These are phyloP conservation scores for Gloeopeniophorella convolvens DNA, from an alignment of 768 basidiomycete genomes.

Conservation along the genomic window DNA sequence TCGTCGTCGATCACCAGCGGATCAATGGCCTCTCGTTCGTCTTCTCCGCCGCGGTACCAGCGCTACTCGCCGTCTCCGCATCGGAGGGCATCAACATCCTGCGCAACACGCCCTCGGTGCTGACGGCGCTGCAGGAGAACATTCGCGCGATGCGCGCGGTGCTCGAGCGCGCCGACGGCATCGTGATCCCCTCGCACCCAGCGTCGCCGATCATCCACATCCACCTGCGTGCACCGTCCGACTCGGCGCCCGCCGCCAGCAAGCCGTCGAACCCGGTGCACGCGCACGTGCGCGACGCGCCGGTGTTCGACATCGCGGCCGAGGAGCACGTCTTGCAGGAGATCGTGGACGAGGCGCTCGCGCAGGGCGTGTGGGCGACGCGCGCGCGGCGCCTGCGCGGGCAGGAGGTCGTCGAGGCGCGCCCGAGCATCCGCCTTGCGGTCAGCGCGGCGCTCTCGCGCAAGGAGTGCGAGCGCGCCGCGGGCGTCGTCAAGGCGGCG, in stretches of 20 bases:
- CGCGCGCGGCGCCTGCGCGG: constrained; percentile 74
- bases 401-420: constrained; percentile 77
- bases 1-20: constrained; percentile 89
- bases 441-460: constrained; percentile 70
- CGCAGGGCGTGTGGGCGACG: constrained; percentile 81
- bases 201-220: constrained; percentile 88
- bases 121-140: constrained; percentile 76
- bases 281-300: constrained; percentile 39
- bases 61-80: constrained; percentile 80
- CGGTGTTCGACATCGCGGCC: constrained; percentile 44
- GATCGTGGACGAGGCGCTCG: constrained; percentile 80
- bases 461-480: constrained; percentile 92
- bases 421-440: constrained; percentile 82
- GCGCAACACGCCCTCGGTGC: constrained; percentile 65
- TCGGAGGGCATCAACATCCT: constrained; percentile 83
- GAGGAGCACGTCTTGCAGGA: constrained; percentile 88
- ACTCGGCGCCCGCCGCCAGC: constrained; percentile 24
- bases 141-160: constrained; percentile 67
- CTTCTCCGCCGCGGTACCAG: constrained; percentile 92
- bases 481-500: constrained; percentile 62
- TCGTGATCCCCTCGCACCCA: constrained; percentile 80
- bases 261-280: constrained; percentile 48
- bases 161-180: constrained; percentile 77
- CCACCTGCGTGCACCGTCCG: constrained; percentile 40
- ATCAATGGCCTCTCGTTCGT: constrained; percentile 96